Base-by-base conservation (phyloP, 2,329 filamentous ascomycete species). In the Knufia fluminis region DNA sequence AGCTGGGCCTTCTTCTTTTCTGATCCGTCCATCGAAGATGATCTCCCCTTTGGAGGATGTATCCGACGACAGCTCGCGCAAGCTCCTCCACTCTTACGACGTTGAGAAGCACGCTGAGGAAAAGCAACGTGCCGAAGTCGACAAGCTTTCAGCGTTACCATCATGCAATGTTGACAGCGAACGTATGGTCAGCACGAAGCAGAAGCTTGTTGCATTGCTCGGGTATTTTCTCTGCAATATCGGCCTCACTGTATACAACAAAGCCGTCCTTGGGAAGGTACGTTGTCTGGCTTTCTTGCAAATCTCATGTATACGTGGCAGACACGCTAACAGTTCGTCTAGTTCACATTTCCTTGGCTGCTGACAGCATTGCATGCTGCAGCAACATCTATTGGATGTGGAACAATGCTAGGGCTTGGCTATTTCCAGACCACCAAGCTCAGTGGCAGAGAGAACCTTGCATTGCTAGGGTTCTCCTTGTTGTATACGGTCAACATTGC, bases 401-500 rank as follows among this genome's bases (percentile, higher is more conserved):
- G 70, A 49, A 58, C 66, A 50, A 71, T 81, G 60, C 66, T 78
- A 57, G 66, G 72, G 51, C 61, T 69, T 49, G 76, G 76, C 46
- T 68, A 74, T 47, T 75, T 80, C 59, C 71, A 71, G 57, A 66
- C 77, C 46, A 75, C 76, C 9, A 69, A 70, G 50, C 66, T 82
- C 33, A 71, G 69, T 2, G 67, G 68, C 24, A 71, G 69, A 24
- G 77, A 81, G 60, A 73, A 78, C 61, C 61, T 77, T 36, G 69
- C 72, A n/a, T 69, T 80, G 35, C 64, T 78, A 26, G 70, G 74
- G 41, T 82, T 82, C 62, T 81, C 78, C 31, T 68, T 74, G 35
- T 70, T 82, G 6, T 82, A 80, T 64, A 81, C 78, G 14, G 69
- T 78, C 61, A 82, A 82, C 63, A 80, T 82, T 56, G 78, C 78